A percentile compares a stretch with the other conserved stretches of the same genome.
Conservation (phyloP, 257 asterid species). For the Solanum neorickii region DNA sequence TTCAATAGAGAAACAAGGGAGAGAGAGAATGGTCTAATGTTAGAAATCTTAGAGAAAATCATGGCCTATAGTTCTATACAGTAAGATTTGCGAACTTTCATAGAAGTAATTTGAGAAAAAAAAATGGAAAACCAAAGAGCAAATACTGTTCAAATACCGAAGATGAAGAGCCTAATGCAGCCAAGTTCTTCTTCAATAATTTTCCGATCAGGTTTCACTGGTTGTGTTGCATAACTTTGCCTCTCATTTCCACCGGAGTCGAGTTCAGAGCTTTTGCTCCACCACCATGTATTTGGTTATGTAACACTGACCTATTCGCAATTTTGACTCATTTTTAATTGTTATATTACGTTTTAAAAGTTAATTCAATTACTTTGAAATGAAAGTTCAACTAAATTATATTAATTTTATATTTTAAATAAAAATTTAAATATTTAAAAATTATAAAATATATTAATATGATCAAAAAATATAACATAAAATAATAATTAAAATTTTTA, state of each 20-base stretch:
- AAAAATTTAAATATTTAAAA: no score
- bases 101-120: background rate
- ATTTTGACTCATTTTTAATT: no score
- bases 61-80: background rate
- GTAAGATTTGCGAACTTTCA: background rate
- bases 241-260: background rate
- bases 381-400: no score
- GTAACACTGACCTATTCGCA: no score
- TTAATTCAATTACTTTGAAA: no score
- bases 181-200: background rate
- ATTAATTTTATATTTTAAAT: no score
- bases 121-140: background rate
- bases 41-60: background rate
- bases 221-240: background rate
- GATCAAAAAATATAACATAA: no score
- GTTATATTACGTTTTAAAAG: no score
- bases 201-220: background rate
- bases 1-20: slow-evolving; percentile 42
- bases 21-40: background rate
- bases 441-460: no score
- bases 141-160: background rate
- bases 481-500: no score
- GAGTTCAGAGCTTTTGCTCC: background rate
- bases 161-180: background rate
- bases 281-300: no score